Base-by-base conservation (phyloP, 176 grass and related monocot genomes). In the Avena sativa region DNA sequence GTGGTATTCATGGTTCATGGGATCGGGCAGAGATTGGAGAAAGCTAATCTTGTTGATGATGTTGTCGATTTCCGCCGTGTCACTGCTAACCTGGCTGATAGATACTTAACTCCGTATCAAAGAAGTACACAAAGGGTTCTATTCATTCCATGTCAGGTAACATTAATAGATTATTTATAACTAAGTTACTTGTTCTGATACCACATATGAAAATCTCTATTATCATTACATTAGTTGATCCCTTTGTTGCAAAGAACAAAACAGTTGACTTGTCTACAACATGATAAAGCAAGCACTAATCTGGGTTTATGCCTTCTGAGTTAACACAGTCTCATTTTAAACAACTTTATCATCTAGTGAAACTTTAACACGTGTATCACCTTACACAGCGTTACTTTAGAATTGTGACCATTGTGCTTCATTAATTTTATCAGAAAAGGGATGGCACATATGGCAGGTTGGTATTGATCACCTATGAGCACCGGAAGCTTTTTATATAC, bases 1-100 rank as follows among this genome's bases (percentile, higher is more conserved):
- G 56, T 98, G 15, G 97, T 98, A 84, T 98, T 98, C 78, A 98
- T 98, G 97, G 87, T 98, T 93, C 97, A 98, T 81, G 97, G 97
- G 68, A 98, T 98, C 19, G 97, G 97, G 23, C 97, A 98, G 48
- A 96, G 97, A 74, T 86, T 98, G 85, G 87, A 98, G 90, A 98
- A 96, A 88, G 97, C 97, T 86, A 98, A 98, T 80, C 90, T 98
- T 73, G 94, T 98, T 38, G 97, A 98, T 90, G 97, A 98, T 91
- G 97, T 98, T 80, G 94, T 93, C 8, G 94, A 98, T 92, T 98
- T 98, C 44, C 92, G 94, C 53, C 87, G 94, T 52, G 70, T 96
- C 81, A 91, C 97, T 61, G 79, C 92, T 63, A 98, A 86, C 89
- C 59, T 98, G 80, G 88, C 93, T 69, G 97, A 98, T 87, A 94